Base-by-base conservation (phyloP, 2,329 filamentous ascomycete species). In the Colletotrichum siamense region DNA sequence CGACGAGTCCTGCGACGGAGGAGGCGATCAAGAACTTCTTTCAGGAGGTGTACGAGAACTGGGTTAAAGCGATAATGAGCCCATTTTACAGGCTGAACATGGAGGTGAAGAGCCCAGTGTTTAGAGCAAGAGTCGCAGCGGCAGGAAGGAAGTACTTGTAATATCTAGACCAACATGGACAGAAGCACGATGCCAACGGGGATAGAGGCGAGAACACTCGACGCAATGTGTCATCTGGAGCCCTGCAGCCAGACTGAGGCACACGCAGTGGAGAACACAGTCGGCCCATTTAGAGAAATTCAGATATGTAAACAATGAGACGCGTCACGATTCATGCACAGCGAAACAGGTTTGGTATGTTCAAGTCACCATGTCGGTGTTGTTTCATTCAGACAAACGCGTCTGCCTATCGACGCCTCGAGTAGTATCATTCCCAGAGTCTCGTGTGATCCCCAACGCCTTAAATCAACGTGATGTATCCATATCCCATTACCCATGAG, bases 1-100 rank as follows among this genome's bases (percentile, higher is more conserved):
- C 96, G 0, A 96, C 94, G 4, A 95, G 94, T 75, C 94, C 95
- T 8, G 95, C 96, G 83, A 98, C 96, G 7, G 97, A 99, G 86
- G 97, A 99, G 87, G 96, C 97, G 6, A 95, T 99, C 80, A 93
- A 95, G 83, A 95, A 95, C 85, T 99, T 99, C 87, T 98, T 99
- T 87, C 90, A 91, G 18, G 97, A 99, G 83, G 95, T 98, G 15
- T 99, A 98, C 86, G 97, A 99, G 86, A 95, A 93, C 80, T 99
- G 96, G 94, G 92, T 98, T 79, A 99, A 99, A 90, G 95, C 96
- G 15, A 93, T 96, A 74, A 99, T 99, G 97, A 99, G 93, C 83
- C 97, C 97, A 0, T 99, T 99, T 84, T 99, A 98, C 87, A 90
- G 91, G 70, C 92, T 94, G 71, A 96, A 98, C 79, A 94, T 94